Base-by-base conservation (phyloP, 352 stramenopile genomes). In the Albugo candida region DNA sequence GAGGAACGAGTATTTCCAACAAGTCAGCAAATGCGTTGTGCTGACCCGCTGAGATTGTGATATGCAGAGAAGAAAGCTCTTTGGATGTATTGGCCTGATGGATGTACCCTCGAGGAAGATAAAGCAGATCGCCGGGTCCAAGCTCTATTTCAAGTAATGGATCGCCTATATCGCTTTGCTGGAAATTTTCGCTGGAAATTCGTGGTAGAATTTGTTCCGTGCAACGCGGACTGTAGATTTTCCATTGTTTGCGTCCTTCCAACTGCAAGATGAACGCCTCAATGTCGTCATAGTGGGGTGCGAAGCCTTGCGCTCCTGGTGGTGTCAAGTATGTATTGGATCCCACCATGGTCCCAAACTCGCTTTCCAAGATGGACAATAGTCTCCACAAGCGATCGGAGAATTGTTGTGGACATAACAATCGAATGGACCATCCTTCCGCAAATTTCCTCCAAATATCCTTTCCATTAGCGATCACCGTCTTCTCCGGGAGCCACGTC, bases 261-360 rank as follows among this genome's bases (percentile, higher is more conserved):
- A 65, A 55, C 56, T 98, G 92, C 20, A 97, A 53, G 52, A 97
- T 67, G 57, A 97, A 97, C 0, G 88, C 91, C 57, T 97, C 91
- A 54, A 97, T 95, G 54, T 98, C 89, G 50, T 98, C 93, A 48
- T 96, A 98, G 63, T 98, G 93, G 4, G 93, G 91, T n/a, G 91
- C 89, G 68, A 98, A 97, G 12, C 93, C 93, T 66, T 97, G 91
- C 12, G 84, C 94, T 40, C 70, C 68, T 35, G 80, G 63, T 12
- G 89, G 87, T 10, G 93, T 97, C 31, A 97, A 61, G 61, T 98
- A 97, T 13, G 81, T 81, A 61, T 97, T 97, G 19, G 81, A 72
- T 49, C 92, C 92, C 11, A 93, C 84, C 81, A 96, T 96, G 49
- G 83, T 96, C 45, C 82, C 81, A 54, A 87, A 97, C 63, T 96